Evolutionary conservation across 2,329 filamentous ascomycete genomes (phyloP), one percentile per base, ranked within the genome.

Genomic region (Hypomyces rosellus): DNA sequence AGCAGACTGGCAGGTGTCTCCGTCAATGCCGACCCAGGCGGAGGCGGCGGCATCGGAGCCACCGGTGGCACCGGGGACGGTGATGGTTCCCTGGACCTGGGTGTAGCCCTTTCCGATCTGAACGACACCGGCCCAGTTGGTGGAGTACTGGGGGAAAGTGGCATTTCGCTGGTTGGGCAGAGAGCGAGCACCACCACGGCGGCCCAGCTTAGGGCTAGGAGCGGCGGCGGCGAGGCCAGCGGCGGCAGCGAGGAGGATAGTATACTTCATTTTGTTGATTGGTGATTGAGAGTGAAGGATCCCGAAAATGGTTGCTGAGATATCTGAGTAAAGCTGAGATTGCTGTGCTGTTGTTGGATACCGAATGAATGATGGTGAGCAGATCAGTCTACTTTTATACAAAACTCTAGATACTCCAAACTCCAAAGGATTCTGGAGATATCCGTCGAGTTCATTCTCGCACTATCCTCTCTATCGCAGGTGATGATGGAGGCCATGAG

Each of bases 21-120:
- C 73, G 34, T 75, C 73, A 45, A 75, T 75, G 13, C 73, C 73
- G 11, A 75, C 72, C 73, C 73, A 75, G 9, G 69, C 70, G 8
- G 71, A 58, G 34, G 56, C 51, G 52, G 59, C 49, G 40, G 55
- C 38, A 13, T 51, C 52, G 15, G 22, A 8, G 16, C 30, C 37
- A 18, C 62, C 61, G 34, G 46, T 55, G 20, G 55, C 58, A 12
- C 57, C 44, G 25, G 63, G 63, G 3, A 65, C 61, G 7, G 53
- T 62, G 48, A 65, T 59, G 46, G 62, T 65, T 9, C 63, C 63
- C 25, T 55, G 55, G 11, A 65, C 61, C 14, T 57, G 54, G 53
- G 53, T 63, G 55, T 58, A 62, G 16, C 60, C 60, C 6, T 13
- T 54, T 25, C 60, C 61, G 20, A 54, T 59, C 46, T 59, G 56